Conservation (phyloP, 345 rosid species). For the Anacardium occidentale region DNA sequence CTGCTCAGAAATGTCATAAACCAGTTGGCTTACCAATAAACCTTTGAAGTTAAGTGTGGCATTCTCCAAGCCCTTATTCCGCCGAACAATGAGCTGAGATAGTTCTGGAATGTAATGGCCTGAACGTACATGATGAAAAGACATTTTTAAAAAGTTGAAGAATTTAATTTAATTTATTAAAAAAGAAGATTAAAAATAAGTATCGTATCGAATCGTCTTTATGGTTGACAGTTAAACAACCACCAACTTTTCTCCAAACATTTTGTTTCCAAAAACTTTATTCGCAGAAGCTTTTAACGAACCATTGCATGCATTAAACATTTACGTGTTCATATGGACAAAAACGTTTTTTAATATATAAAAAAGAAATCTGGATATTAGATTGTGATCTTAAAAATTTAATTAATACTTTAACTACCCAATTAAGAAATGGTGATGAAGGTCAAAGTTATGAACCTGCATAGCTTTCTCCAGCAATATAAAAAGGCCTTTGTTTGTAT, state of each 20-base stretch:
- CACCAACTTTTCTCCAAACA: not conserved
- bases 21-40: constrained; percentile 50
- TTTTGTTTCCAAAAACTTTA: not conserved
- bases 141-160: too few species aligned
- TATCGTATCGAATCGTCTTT: too few species aligned
- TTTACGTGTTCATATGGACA: too few species aligned
- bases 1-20: not conserved
- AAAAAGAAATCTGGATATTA: not conserved
- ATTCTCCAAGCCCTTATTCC: constrained; percentile 48
- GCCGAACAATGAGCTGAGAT: constrained; percentile 48
- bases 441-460: constrained; percentile 46
- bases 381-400: too few species aligned
- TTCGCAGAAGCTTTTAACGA: not conserved
- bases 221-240: not conserved
- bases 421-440: too few species aligned
- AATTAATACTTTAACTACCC: too few species aligned
- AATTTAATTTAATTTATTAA: not conserved
- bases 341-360: too few species aligned
- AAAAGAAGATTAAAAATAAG: not conserved
- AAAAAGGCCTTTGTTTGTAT: constrained; percentile 67
- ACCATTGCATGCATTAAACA: not conserved
- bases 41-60: constrained; percentile 68
- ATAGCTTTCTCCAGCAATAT: constrained; percentile 93
- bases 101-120: constrained; percentile 90
- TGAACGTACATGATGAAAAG: constrained; percentile 17